phyloP scores from a whole-genome alignment of 768 basidiomycete genomes.

The Ramaria sp. region DNA sequence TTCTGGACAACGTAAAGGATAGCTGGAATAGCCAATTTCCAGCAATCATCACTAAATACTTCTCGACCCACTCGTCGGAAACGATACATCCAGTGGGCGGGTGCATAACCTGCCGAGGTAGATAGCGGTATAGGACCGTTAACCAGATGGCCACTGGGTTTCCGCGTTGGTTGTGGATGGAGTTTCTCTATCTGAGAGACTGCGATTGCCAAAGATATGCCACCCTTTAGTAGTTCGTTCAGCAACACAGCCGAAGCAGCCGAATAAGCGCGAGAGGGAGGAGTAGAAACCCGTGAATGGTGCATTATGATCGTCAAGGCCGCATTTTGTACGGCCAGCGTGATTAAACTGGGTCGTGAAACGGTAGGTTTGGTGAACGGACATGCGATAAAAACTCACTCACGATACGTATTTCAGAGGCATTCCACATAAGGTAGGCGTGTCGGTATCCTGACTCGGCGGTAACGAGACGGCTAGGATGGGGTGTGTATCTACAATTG shows the following conservation, averaged over 20 bases:
- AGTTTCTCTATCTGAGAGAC: constrained; percentile 37
- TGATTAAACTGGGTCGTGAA: constrained; percentile 43
- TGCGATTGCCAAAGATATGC: constrained; percentile 82
- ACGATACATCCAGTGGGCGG: constrained; percentile 29
- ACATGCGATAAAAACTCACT: constrained; percentile 20
- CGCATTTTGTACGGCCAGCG: constrained; percentile 90
- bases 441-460: constrained; percentile 16
- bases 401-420: constrained; percentile 77
- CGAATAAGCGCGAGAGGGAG: constrained; percentile 71
- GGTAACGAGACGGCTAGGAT: not conserved
- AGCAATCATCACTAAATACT: constrained; percentile 84
- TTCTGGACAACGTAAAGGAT: constrained; percentile 93
- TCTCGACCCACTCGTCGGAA: constrained; percentile 50
- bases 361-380: constrained; percentile 15
- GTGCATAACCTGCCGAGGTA: constrained; percentile 24
- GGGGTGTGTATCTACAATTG: not conserved
- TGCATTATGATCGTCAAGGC: constrained; percentile 90
- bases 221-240: constrained; percentile 88
- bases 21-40: constrained; percentile 95
- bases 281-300: constrained; percentile 78
- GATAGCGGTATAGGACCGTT: constrained; percentile 15
- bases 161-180: constrained; percentile 18
- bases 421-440: constrained; percentile 54
- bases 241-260: constrained; percentile 91
- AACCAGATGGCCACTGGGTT: constrained; percentile 18